These are phyloP conservation scores for Termitomyces sp. DNA, from an alignment of 768 basidiomycete species.

Conservation along the genomic window DNA sequence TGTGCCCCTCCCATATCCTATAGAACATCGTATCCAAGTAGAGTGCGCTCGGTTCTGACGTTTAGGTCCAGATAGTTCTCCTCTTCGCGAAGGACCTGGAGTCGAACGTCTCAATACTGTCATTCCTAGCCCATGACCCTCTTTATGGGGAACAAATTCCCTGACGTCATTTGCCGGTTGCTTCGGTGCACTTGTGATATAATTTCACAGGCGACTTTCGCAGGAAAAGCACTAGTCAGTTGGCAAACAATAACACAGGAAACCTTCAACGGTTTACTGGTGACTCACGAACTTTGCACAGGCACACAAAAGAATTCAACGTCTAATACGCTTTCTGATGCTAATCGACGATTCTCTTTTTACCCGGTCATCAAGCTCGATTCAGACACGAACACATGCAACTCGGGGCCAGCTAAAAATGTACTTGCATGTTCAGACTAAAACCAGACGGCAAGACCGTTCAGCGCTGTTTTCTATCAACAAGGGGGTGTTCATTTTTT, in stretches of 20 bases:
- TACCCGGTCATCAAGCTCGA: neutral
- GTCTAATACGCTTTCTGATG: slow-evolving; percentile 7
- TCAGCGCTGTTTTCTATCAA: neutral
- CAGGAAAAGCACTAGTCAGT: slow-evolving; percentile 3
- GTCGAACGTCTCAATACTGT: neutral
- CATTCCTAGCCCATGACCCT: neutral
- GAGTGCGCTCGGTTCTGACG: slow-evolving; percentile 5
- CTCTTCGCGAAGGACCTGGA: slow-evolving; percentile 7
- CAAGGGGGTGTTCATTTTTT: neutral
- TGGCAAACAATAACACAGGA: neutral
- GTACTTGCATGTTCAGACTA: neutral
- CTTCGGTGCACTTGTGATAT: neutral
- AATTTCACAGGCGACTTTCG: slow-evolving; percentile 6
- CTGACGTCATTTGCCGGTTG: slow-evolving; percentile 9
- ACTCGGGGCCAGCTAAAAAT: no score
- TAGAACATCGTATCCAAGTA: neutral
- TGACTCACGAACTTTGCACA: slow-evolving; percentile 4
- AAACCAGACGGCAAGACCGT: no score
- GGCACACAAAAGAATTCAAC: slow-evolving; percentile 9
- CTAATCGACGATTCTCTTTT: neutral
- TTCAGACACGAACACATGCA: neutral
- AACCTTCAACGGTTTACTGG: neutral
- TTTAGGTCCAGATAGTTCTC: neutral
- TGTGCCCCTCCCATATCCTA: slow-evolving; percentile 7
- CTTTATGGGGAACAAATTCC: neutral